A percentile compares a stretch with the other conserved stretches of the same genome.
phyloP scores from a whole-genome alignment of 768 basidiomycete species.

The Leccinellum luteum region DNA sequence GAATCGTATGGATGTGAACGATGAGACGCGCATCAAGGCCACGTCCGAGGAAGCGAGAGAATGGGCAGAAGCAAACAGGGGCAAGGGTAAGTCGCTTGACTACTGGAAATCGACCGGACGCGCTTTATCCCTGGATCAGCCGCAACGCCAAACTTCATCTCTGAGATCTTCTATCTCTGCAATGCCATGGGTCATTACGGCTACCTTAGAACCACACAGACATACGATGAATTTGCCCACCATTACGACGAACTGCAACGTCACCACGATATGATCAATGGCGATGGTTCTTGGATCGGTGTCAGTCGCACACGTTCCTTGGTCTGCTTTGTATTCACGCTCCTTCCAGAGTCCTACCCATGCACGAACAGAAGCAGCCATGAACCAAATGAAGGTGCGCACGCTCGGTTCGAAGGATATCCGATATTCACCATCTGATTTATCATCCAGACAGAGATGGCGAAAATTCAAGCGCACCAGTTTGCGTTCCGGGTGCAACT shows the following conservation, averaged over 20 bases:
- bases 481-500: conserved; percentile 84
- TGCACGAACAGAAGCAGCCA: conserved; percentile 71
- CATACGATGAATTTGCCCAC: conserved; percentile 68
- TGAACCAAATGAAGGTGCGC: conserved; percentile 74
- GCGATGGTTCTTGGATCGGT: conserved; percentile 79
- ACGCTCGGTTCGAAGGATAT: neutral
- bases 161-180: conserved; percentile 89
- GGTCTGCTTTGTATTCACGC: neutral
- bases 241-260: conserved; percentile 75
- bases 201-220: conserved; percentile 75
- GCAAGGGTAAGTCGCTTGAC: conserved; percentile 38
- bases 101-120: neutral
- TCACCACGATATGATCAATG: conserved; percentile 71
- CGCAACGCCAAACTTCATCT: conserved; percentile 86
- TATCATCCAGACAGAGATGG: conserved; percentile 57
- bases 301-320: conserved; percentile 42
- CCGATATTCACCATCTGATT: neutral
- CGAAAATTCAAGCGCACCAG: conserved; percentile 67
- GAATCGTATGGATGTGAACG: conserved; percentile 68
- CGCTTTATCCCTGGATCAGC: conserved; percentile 34
- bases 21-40: conserved; percentile 93
- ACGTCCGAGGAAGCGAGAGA: conserved; percentile 80
- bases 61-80: conserved; percentile 59
- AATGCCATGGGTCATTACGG: conserved; percentile 90
- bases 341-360: conserved; percentile 60